These are phyloP conservation scores for Pythium vanterpoolii DNA, from an alignment of 352 stramenopile species.

Conservation along the genomic window DNA sequence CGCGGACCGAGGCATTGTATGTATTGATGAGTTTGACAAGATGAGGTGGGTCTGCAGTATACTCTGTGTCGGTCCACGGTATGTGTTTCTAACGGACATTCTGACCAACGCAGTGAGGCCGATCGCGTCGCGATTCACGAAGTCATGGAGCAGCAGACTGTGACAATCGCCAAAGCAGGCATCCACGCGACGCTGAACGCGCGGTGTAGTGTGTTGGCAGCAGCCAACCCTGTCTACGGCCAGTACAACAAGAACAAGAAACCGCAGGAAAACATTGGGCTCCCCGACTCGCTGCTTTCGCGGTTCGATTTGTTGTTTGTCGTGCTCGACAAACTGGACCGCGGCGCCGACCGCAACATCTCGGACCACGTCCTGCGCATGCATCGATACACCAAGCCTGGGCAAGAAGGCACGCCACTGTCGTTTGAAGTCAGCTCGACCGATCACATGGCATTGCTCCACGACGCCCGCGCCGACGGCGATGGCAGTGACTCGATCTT, in stretches of 20 bases:
- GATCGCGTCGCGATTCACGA: conserved; percentile 99
- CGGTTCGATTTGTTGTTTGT: conserved; percentile 99
- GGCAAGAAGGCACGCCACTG: conserved; percentile 87
- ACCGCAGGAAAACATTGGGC: conserved; percentile 98
- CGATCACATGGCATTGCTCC: conserved; percentile 70
- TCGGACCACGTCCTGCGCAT: conserved; percentile 97
- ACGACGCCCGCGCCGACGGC: conserved; percentile 58
- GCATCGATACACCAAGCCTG: conserved; percentile 91
- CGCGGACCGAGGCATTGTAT: conserved; percentile 98
- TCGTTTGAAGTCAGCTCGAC: conserved; percentile 83
- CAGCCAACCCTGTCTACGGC: conserved; percentile 99
- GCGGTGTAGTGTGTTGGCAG: conserved; percentile 97
- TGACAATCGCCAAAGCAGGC: conserved; percentile 99
- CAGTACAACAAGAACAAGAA: conserved; percentile 98
- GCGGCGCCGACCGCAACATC: conserved; percentile 93
- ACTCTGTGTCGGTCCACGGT: no score
- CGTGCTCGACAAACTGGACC: conserved; percentile 97
- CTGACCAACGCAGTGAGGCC: conserved; percentile 55
- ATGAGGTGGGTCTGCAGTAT: conserved; percentile 95
- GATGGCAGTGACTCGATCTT: conserved; percentile 84
- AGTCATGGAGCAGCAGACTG: conserved; percentile 99
- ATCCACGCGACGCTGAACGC: conserved; percentile 99
- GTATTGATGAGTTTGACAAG: conserved; percentile 99
- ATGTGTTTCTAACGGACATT: no score
- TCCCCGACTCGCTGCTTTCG: conserved; percentile 98